Evolutionary conservation across 2,329 filamentous ascomycete species (phyloP).

Genomic region (Clonostachys rosea): DNA sequence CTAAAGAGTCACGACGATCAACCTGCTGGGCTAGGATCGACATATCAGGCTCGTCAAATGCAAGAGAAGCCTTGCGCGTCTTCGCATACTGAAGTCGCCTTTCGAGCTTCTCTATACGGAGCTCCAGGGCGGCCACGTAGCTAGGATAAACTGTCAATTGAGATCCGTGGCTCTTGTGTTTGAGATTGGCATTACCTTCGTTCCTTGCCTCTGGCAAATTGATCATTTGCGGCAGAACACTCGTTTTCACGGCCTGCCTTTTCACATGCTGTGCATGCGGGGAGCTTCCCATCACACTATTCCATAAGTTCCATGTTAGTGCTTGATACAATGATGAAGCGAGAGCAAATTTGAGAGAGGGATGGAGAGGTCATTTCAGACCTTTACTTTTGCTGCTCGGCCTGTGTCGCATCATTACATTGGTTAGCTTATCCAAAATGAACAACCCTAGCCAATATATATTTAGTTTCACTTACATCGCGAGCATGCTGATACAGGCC

Average conservation of each 20-base stretch:
- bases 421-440: not conserved
- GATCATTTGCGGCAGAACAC: slow-evolving; percentile 91
- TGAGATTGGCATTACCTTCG: slow-evolving; percentile 55
- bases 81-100: slow-evolving; percentile 67
- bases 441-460: not conserved
- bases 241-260: slow-evolving; percentile 81
- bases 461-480: slow-evolving; percentile 47
- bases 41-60: slow-evolving; percentile 56
- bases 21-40: slow-evolving; percentile 16
- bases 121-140: slow-evolving; percentile 93
- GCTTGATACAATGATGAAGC: not conserved
- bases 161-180: not conserved
- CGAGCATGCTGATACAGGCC: slow-evolving; percentile 76
- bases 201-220: slow-evolving; percentile 93
- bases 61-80: slow-evolving; percentile 66
- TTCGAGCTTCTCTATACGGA: slow-evolving; percentile 84
- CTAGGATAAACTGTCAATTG: slow-evolving; percentile 26
- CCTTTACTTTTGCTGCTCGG: slow-evolving; percentile 90
- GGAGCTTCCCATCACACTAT: slow-evolving; percentile 89
- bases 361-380: slow-evolving; percentile 19
- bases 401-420: slow-evolving; percentile 29
- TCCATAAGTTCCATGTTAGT: not conserved
- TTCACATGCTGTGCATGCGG: slow-evolving; percentile 92
- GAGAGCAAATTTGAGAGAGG: not conserved
- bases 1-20: slow-evolving; percentile 50